Base-by-base conservation (phyloP, 805 yeast genomes). In the Candida schatavii region DNA sequence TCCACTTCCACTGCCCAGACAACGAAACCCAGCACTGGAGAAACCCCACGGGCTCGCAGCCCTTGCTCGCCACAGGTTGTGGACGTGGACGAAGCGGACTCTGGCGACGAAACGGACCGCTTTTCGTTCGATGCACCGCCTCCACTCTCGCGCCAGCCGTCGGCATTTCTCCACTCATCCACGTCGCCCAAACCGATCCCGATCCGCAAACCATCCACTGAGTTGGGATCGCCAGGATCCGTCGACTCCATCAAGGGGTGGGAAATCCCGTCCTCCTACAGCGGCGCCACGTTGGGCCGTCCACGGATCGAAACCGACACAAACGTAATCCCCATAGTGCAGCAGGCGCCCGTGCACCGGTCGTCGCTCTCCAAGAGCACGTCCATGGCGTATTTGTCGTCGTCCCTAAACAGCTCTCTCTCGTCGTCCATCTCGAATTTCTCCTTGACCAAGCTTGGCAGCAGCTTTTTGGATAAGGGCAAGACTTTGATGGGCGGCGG, bases 401-500 rank as follows among this genome's bases (percentile, higher is more conserved):
- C 73, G 10, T 69, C 75, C 2, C 57, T 70, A 41, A 66, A 59
- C 41, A 62, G 68, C 3, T 66, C 73, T 2, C 40, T 55, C 25
- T 52, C 63, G 5, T 58, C 66, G 5, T 66, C 71, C 1, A 61
- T 68, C 1, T 66, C 71, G 2, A 65, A 64, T 39, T 68, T 63
- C 47, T 69, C 74, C 1, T 49, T 70, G 18, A 57, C 70, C 3
- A 66, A 68, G 41, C 44, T 69, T 20, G 74, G 75, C 1, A 64
- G 70, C 19, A 64, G 74, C 38, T 69, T 72, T 44, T 49, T 72
- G 48, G 78, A 72, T 7, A 70, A 66, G 47, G 72, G 78, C 77
- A 62, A 61, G 43, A 57, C 56, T 40, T 61, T 70, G 2, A 56
- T 65, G 26, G 55, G 54, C 3, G 41, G 53, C 44, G 35, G 49